phyloP scores from a whole-genome alignment of 441 rosid species.

The Jatropha podagrica region DNA sequence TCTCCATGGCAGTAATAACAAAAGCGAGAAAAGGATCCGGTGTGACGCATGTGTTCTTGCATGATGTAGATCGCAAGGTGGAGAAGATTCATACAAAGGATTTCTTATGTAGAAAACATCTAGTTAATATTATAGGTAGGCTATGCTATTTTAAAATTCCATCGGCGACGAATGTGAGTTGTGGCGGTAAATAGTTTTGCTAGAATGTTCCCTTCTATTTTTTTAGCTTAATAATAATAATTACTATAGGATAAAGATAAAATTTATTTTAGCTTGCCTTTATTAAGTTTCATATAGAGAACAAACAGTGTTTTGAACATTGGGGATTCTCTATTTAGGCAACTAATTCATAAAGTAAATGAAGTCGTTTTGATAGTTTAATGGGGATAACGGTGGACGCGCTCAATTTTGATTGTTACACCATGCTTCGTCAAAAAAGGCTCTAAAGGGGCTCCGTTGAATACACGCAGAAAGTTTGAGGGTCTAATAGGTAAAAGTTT shows the following conservation, averaged over 20 bases:
- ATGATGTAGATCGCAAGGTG: constrained; percentile 55
- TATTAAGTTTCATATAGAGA: too few species aligned
- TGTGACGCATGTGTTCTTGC: constrained; percentile 58
- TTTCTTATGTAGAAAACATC: constrained; percentile 45
- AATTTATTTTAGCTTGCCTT: too few species aligned
- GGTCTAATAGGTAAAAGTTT: too few species aligned
- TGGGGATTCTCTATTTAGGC: too few species aligned
- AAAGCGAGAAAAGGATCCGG: constrained; percentile 47
- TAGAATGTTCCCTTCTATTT: not conserved
- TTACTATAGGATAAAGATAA: not conserved
- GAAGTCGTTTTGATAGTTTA: too few species aligned
- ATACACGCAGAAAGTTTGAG: too few species aligned
- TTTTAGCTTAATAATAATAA: not conserved
- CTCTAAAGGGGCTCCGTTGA: too few species aligned
- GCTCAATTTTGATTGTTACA: too few species aligned
- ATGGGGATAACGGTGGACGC: too few species aligned
- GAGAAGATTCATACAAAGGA: constrained; percentile 37
- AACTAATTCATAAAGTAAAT: too few species aligned
- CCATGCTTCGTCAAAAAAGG: too few species aligned
- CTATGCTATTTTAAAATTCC: constrained; percentile 66
- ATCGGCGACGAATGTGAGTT: constrained; percentile 28
- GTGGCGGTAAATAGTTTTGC: not conserved
- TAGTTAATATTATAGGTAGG: constrained; percentile 44
- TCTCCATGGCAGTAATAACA: constrained; percentile 65
- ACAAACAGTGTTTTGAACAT: too few species aligned